Evolutionary conservation across 345 rosid genomes (phyloP), one percentile per base, ranked within the genome.

Genomic region (Ceriops zippeliana): DNA sequence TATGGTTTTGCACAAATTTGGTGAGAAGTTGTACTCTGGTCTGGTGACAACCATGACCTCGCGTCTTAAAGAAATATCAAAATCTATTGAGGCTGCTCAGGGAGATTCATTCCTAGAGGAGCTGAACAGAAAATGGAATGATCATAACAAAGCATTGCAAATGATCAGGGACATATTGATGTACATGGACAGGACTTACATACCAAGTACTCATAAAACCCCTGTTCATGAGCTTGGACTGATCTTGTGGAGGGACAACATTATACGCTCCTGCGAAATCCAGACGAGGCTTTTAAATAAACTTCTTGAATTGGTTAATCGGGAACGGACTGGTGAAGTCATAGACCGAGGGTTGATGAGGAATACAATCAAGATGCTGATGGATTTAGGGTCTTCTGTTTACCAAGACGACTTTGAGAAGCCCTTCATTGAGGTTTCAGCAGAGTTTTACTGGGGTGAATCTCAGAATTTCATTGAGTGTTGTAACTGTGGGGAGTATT

Each of bases 161-260:
- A 95, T 95, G 99, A 91, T 95, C 68, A 82, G 99, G 35, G 99
- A 95, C 80, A 95, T 95, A 66, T 83, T 95, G 76, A 95, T 91
- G 99, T 95, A 95, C 80, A 91, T 91, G 97, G 99, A 95, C 69
- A 85, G 99, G 70, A 91, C 97, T 30, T 95, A 85, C 72, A 87
- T 95, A 66, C 91, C 85, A 28, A 90, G 88, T 73, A 69, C 85
- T 32, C 90, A 80, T 30, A 90, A 90, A 73, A 90, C 97, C 47
- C 93, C 97, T 37, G 99, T 95, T 74, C 93, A 95, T 34, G 96
- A 93, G 63, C 88, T 95, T 73, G 97, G 99, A 38, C 82, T 95
- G 49, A 91, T 82, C 65, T 81, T 90, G 62, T 95, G 99, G 99
- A 91, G 90, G 83, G 97, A 95, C 62, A 87, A 85, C 57, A 90